Evolutionary conservation across 306 rosid species (phyloP).

Genomic region (Citrullus amarus): DNA sequence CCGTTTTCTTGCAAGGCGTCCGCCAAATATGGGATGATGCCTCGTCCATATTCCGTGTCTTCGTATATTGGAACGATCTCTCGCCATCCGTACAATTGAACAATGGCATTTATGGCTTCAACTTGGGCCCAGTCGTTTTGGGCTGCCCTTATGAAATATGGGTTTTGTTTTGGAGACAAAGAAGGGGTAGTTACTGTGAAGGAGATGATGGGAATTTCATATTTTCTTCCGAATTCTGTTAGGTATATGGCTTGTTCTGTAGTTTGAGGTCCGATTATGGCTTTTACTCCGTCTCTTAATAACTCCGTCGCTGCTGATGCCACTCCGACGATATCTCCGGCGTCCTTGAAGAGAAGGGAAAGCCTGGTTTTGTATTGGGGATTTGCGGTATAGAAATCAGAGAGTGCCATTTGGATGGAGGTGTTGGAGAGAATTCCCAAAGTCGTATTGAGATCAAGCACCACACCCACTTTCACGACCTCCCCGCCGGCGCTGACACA

Average conservation of each 20-base stretch:
- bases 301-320: slow-evolving; percentile 13
- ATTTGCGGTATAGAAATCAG: neutral
- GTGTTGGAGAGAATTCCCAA: neutral
- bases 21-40: slow-evolving; percentile 18
- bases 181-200: slow-evolving; percentile 12
- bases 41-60: slow-evolving; percentile 28
- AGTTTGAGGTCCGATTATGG: slow-evolving; percentile 14
- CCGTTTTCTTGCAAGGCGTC: slow-evolving; percentile 18
- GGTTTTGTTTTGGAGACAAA: neutral
- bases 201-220: slow-evolving; percentile 16
- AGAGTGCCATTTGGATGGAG: neutral
- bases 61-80: slow-evolving; percentile 25
- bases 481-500: neutral
- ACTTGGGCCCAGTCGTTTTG: slow-evolving; percentile 15
- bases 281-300: neutral
- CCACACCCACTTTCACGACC: neutral
- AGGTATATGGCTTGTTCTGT: slow-evolving; percentile 15
- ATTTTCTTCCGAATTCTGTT: slow-evolving; percentile 8
- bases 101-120: slow-evolving; percentile 15
- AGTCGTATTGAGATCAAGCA: neutral
- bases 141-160: slow-evolving; percentile 11
- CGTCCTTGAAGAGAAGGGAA: neutral
- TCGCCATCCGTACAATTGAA: slow-evolving; percentile 19
- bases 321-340: neutral
- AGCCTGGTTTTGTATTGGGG: neutral